Conservation (phyloP, 179 eudicot species). For the Drosera spatulata region DNA sequence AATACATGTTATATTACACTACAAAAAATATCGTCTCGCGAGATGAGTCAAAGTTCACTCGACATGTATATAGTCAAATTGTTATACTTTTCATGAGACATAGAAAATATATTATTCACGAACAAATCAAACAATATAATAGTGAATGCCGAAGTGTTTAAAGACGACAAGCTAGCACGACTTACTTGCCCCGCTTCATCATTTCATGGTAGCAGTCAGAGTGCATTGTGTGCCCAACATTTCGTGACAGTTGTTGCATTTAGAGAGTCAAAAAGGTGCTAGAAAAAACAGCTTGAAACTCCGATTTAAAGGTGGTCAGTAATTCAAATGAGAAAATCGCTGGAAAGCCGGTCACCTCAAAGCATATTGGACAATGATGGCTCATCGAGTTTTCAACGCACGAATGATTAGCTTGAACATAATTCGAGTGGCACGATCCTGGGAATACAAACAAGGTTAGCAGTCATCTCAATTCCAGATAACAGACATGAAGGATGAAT, state of each 20-base stretch:
- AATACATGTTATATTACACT: no score
- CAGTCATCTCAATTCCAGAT: background rate
- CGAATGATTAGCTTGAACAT: slow-evolving; percentile 60
- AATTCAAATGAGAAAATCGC: no score
- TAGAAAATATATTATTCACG: background rate
- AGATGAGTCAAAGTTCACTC: no score
- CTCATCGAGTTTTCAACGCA: slow-evolving; percentile 90
- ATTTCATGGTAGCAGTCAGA: slow-evolving; percentile 78
- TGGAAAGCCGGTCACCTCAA: slow-evolving; percentile 40
- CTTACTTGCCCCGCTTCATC: slow-evolving; percentile 86
- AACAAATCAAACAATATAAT: background rate
- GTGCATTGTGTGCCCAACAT: slow-evolving; percentile 99
- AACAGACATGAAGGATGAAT: no score
- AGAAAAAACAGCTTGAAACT: slow-evolving; percentile 1
- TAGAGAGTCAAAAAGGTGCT: slow-evolving; percentile 93
- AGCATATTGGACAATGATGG: slow-evolving; percentile 94
- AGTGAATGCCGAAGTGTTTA: no score
- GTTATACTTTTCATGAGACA: no score
- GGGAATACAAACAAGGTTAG: slow-evolving; percentile 5
- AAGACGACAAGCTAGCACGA: background rate
- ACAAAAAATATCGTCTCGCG: no score
- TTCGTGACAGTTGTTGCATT: slow-evolving; percentile 77
- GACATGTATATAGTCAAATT: no score
- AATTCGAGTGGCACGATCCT: slow-evolving; percentile 79
- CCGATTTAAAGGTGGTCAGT: no score